Evolutionary conservation across 495 filamentous ascomycete genomes (phyloP), one percentile per base, ranked within the genome.

Genomic region (Talaromyces proteolyticus): DNA sequence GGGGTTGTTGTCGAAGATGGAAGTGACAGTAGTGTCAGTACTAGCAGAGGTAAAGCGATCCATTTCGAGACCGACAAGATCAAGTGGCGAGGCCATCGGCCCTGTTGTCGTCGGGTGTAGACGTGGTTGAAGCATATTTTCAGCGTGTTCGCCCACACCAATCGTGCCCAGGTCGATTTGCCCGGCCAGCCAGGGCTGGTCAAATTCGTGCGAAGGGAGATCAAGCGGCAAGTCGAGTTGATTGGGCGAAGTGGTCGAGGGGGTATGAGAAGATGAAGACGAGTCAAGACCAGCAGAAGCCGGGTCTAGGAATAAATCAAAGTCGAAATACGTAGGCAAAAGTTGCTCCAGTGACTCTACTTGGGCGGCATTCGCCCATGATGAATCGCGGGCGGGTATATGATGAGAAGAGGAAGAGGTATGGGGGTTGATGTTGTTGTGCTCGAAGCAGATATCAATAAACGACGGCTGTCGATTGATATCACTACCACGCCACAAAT

Each of bases 391-490:
- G 14, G 25, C 11, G 23, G 44, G 37, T 36, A 34, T 36, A 24
- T 41, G 36, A 37, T 49, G 34, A 16, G 36, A 23, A 19, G 24
- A 6, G 14, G 47, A 16, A 49, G n/a, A 4, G 24, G 47, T 22
- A 41, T 39, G 18, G 12, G 46, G 25, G 23, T 44, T 47, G 11
- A 18, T 25, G 26, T 29, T 39, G 40, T 38, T 21, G 25, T 39
- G 47, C 47, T 49, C 47, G 40, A 49, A 49, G 22, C 29, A 40
- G 17, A 49, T 24, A 40, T 49, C 47, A 40, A 49, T 39, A 25
- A 49, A 40, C 6, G 47, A 40, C 5, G 47, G 16, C 2, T 39
- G 20, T 16, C 40, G 47, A 6, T 49, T 48, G 46, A 19, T 49
- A 21, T 16, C 38, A 20, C 16, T 44, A 20, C 42, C 12, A 20